phyloP scores from a whole-genome alignment of 208 protist genomes.

The Herpetomonas samuelpessoai region DNA sequence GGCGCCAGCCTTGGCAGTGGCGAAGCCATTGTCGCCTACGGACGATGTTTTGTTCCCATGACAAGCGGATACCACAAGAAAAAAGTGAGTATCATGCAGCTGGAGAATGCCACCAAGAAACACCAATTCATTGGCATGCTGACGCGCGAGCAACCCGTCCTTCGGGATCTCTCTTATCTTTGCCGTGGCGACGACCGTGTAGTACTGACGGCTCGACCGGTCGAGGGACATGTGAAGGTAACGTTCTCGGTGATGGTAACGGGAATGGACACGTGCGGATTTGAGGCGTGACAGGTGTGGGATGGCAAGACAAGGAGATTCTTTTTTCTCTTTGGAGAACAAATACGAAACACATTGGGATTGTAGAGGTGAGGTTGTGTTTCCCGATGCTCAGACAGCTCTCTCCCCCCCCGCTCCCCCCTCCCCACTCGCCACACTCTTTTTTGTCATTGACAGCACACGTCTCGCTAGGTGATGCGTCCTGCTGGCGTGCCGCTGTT shows the following conservation, averaged over 20 bases:
- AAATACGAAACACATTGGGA: too few species aligned
- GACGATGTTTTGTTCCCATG: constrained; percentile 79
- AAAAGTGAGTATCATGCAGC: constrained; percentile 69
- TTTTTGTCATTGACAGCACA: too few species aligned
- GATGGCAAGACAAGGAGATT: not conserved
- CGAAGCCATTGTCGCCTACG: constrained; percentile 68
- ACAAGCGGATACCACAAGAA: constrained; percentile 53
- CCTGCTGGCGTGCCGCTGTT: too few species aligned
- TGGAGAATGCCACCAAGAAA: constrained; percentile 61
- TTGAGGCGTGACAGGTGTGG: constrained; percentile 30
- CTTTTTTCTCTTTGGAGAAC: too few species aligned
- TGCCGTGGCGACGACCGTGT: constrained; percentile 79
- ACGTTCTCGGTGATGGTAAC: constrained; percentile 74
- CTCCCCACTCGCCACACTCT: too few species aligned
- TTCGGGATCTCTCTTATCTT: constrained; percentile 77
- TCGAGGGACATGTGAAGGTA: constrained; percentile 59
- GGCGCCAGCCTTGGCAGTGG: constrained; percentile 37
- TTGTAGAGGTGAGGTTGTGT: too few species aligned
- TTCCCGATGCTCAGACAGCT: too few species aligned
- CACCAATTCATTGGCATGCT: constrained; percentile 53
- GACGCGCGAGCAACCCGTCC: constrained; percentile 53
- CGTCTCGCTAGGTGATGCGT: too few species aligned
- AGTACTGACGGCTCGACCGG: constrained; percentile 54
- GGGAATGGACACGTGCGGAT: constrained; percentile 71
- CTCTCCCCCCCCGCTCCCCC: too few species aligned